Evolutionary conservation across 495 filamentous ascomycete species (phyloP).

Genomic region (Achaetomiella virescens): DNA sequence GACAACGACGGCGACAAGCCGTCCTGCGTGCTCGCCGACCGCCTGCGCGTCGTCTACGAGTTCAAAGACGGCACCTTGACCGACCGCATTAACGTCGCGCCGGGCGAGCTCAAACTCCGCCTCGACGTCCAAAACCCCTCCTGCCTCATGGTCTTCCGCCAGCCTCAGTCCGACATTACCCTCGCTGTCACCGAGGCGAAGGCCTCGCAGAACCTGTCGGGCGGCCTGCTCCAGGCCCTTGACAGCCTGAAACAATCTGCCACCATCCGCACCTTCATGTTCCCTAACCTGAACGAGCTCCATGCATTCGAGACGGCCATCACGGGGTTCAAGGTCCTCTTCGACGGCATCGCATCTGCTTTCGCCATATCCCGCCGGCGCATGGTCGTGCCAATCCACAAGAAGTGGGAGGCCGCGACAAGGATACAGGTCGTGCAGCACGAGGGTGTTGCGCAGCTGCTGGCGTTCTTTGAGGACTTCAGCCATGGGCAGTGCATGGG

Average conservation of each 20-base stretch:
- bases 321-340: constrained; percentile 70
- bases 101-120: constrained; percentile 61
- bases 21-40: constrained; percentile 61
- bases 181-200: constrained; percentile 61
- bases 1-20: constrained; percentile 38
- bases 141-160: constrained; percentile 57
- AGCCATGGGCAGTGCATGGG: constrained; percentile 80
- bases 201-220: constrained; percentile 48
- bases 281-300: constrained; percentile 52
- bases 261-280: constrained; percentile 50
- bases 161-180: constrained; percentile 61
- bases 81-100: constrained; percentile 69
- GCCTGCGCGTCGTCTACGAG: constrained; percentile 60
- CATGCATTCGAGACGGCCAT: constrained; percentile 71
- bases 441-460: constrained; percentile 63
- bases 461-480: constrained; percentile 81
- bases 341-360: constrained; percentile 63
- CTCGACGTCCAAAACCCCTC: constrained; percentile 55
- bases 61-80: constrained; percentile 63
- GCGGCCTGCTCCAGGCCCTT: constrained; percentile 50
- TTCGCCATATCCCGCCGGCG: constrained; percentile 79
- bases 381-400: constrained; percentile 84
- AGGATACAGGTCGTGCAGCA: constrained; percentile 73
- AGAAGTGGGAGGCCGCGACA: constrained; percentile 78
- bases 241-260: constrained; percentile 31